Evolutionary conservation across 2,329 filamentous ascomycete species (phyloP).

Genomic region (Sarocladium brachiariae): DNA sequence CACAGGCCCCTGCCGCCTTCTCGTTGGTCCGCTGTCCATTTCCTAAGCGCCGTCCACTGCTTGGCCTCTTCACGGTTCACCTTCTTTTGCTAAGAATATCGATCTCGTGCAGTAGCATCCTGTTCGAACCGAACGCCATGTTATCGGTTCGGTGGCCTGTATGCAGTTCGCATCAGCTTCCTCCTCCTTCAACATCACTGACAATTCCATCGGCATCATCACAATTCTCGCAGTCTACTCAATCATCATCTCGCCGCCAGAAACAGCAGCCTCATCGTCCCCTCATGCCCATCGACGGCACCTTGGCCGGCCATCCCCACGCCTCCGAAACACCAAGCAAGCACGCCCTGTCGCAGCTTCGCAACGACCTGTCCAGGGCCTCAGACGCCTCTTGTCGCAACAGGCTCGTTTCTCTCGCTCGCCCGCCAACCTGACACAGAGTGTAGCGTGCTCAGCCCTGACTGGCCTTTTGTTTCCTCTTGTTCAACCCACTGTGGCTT

Average conservation of each 20-base stretch:
- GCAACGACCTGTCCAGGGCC: constrained; percentile 5
- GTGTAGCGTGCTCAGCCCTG: not conserved
- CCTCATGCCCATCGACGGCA: constrained; percentile 1
- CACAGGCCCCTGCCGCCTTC: constrained; percentile 5
- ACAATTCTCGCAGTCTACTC: not conserved
- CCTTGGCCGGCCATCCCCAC: not conserved
- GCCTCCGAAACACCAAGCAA: constrained; percentile 7
- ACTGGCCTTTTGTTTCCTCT: constrained; percentile 1
- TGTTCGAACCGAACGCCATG: not conserved
- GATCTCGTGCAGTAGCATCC: not conserved
- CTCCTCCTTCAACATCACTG: not conserved
- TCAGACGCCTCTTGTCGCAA: constrained; percentile 11
- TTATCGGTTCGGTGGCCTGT: not conserved
- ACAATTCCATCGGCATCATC: not conserved
- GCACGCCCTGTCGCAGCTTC: constrained; percentile 9
- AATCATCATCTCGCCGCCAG: not conserved
- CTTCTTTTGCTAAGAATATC: constrained; percentile 9
- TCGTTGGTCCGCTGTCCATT: constrained; percentile 6
- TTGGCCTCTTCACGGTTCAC: constrained; percentile 5
- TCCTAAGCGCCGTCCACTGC: constrained; percentile 6
- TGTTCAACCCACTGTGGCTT: not conserved
- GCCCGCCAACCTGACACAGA: constrained; percentile 8
- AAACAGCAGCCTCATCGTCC: not conserved
- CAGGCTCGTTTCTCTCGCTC: constrained; percentile 9
- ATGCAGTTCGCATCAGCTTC: not conserved